phyloP scores from a whole-genome alignment of 345 rosid species.

The Firmiana major region DNA sequence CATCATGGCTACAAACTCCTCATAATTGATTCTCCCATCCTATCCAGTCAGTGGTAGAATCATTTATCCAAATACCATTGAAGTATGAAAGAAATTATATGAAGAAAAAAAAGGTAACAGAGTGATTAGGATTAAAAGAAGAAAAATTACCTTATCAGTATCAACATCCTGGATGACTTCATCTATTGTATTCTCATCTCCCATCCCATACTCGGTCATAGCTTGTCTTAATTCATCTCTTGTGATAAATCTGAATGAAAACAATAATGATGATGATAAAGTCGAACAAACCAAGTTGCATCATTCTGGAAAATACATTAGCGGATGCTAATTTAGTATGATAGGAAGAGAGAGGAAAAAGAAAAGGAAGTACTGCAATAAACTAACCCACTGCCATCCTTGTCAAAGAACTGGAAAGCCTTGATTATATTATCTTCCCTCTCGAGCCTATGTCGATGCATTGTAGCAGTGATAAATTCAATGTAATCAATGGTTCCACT shows the following conservation, averaged over 20 bases:
- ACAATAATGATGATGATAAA: neutral
- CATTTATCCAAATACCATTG: neutral
- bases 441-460: slow-evolving; percentile 80
- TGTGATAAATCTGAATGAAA: slow-evolving; percentile 53
- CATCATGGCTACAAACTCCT: slow-evolving; percentile 75
- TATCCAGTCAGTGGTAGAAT: neutral
- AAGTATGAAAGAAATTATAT: neutral
- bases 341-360: neutral
- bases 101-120: neutral
- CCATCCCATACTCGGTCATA: slow-evolving; percentile 65
- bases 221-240: slow-evolving; percentile 79
- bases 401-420: slow-evolving; percentile 84
- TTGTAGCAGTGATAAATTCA: slow-evolving; percentile 84
- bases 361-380: neutral
- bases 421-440: slow-evolving; percentile 62
- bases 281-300: neutral
- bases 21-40: slow-evolving; percentile 79
- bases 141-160: slow-evolving; percentile 51
- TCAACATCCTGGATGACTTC: slow-evolving; percentile 84
- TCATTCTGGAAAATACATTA: neutral
- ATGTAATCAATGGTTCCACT: slow-evolving; percentile 82
- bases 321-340: neutral
- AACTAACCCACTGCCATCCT: slow-evolving; percentile 72
- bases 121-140: neutral
- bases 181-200: slow-evolving; percentile 70